These are phyloP conservation scores for Yarrowia keelungensis DNA, from an alignment of 805 yeast genomes.

Conservation along the genomic window DNA sequence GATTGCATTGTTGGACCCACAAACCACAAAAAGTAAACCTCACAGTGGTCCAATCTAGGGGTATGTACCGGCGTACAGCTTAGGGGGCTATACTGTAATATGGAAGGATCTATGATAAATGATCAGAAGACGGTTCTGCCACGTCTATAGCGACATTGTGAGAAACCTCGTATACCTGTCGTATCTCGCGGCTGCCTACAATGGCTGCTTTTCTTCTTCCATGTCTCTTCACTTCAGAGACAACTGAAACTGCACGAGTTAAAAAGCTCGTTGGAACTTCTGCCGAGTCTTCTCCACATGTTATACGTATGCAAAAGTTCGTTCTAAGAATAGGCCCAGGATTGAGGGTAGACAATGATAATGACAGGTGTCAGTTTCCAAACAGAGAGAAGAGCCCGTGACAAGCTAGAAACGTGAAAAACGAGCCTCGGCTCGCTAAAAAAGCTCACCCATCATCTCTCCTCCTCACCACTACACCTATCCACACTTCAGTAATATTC, in stretches of 20 bases:
- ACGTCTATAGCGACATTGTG: neutral
- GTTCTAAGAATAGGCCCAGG: conserved; percentile 19
- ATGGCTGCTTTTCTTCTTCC: conserved; percentile 1
- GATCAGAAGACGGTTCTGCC: neutral
- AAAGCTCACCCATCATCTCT: too few relatives aligned
- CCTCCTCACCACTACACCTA: too few relatives aligned
- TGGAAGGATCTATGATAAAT: too few relatives aligned
- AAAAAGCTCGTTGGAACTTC: conserved; percentile 10
- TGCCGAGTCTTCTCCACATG: conserved; percentile 31
- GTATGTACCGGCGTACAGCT: too few relatives aligned
- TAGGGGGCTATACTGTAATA: too few relatives aligned
- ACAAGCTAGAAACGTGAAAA: too few relatives aligned
- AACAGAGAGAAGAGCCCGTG: too few relatives aligned
- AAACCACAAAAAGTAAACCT: neutral
- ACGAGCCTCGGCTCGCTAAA: too few relatives aligned
- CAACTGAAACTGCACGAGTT: neutral
- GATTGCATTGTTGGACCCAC: neutral
- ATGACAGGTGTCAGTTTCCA: conserved; percentile 11
- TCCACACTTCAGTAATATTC: too few relatives aligned
- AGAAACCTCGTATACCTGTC: neutral
- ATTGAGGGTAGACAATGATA: neutral
- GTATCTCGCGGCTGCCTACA: neutral
- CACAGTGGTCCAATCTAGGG: neutral
- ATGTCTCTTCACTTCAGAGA: neutral
- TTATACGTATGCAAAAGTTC: conserved; percentile 11